phyloP scores from a whole-genome alignment of 2,329 filamentous ascomycete species.

The Zymoseptoria tritici region DNA sequence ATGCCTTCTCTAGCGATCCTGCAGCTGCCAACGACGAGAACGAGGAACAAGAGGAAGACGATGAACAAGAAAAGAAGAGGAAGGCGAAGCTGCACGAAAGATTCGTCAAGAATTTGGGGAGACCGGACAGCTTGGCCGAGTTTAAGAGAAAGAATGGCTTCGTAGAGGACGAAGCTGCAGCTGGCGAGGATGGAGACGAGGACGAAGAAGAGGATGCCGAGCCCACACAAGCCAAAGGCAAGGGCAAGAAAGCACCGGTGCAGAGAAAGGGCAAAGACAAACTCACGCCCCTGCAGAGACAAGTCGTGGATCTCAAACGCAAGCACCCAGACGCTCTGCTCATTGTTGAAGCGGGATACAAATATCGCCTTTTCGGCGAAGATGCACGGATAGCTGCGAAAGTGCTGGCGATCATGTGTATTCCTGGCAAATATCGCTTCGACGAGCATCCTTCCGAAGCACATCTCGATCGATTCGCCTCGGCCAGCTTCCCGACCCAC shows the following conservation, averaged over 20 bases:
- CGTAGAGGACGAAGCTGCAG: conserved; percentile 47
- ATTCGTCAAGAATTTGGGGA: conserved; percentile 85
- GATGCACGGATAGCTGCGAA: conserved; percentile 85
- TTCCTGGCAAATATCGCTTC: conserved; percentile 88
- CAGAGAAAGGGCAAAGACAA: conserved; percentile 71
- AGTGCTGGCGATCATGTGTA: conserved; percentile 89
- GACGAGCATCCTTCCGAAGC: conserved; percentile 92
- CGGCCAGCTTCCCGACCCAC: conserved; percentile 90
- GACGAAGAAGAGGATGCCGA: conserved; percentile 51
- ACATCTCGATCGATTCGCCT: conserved; percentile 85
- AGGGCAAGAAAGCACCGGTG: conserved; percentile 42
- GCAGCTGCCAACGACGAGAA: conserved; percentile 31
- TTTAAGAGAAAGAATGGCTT: conserved; percentile 55
- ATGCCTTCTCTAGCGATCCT: conserved; percentile 49
- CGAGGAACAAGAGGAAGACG: conserved; percentile 38
- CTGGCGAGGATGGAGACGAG: conserved; percentile 46
- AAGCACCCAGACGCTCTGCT: conserved; percentile 84
- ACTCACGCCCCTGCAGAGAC: conserved; percentile 87
- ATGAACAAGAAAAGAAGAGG: conserved; percentile 47
- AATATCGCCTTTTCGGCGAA: conserved; percentile 94
- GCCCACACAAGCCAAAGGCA: conserved; percentile 43
- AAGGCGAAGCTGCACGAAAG: conserved; percentile 70
- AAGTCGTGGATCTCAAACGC: conserved; percentile 88
- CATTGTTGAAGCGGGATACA: conserved; percentile 94
- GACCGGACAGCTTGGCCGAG: conserved; percentile 69